phyloP scores from a whole-genome alignment of 2,329 filamentous ascomycete species.

The Arthrocladium fulminans region DNA sequence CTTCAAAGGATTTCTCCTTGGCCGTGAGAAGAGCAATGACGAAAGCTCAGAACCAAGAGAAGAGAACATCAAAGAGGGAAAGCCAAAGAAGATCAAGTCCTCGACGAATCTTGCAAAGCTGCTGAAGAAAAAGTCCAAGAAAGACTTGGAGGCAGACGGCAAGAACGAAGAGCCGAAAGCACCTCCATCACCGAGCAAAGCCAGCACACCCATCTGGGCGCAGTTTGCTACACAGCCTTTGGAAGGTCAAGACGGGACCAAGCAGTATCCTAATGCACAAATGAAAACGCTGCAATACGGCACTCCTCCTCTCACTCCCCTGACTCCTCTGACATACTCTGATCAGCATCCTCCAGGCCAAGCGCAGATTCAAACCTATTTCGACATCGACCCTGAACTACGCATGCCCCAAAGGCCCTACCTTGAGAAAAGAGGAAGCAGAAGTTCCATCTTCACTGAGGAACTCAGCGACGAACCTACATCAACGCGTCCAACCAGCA shows the following conservation, averaged over 20 bases:
- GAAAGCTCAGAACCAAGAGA: slow-evolving; percentile 28
- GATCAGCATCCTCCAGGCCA: slow-evolving; percentile 53
- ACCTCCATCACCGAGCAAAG: slow-evolving; percentile 45
- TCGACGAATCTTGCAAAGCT: slow-evolving; percentile 71
- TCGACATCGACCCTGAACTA: slow-evolving; percentile 38
- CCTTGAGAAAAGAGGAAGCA: slow-evolving; percentile 21
- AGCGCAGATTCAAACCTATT: slow-evolving; percentile 50
- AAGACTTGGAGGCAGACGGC: slow-evolving; percentile 45
- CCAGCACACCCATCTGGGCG: slow-evolving; percentile 66
- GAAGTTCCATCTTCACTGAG: slow-evolving; percentile 25
- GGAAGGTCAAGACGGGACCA: slow-evolving; percentile 28
- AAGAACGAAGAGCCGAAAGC: slow-evolving; percentile 30
- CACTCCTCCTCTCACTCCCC: slow-evolving; percentile 50
- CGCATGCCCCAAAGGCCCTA: slow-evolving; percentile 35
- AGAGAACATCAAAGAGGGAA: slow-evolving; percentile 25
- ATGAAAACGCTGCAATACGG: slow-evolving; percentile 44
- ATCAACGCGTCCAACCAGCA: slow-evolving; percentile 11
- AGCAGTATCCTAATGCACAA: slow-evolving; percentile 38
- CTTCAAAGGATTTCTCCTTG: slow-evolving; percentile 21
- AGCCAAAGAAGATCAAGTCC: slow-evolving; percentile 67
- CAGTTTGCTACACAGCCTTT: slow-evolving; percentile 53
- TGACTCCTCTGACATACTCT: slow-evolving; percentile 42
- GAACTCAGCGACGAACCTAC: slow-evolving; percentile 24
- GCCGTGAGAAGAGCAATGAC: slow-evolving; percentile 32
- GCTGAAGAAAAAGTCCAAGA: slow-evolving; percentile 65